A percentile compares a stretch with the other conserved stretches of the same genome.
phyloP scores from a whole-genome alignment of 106 monocot genomes.

The Dactylorhiza incarnata region DNA sequence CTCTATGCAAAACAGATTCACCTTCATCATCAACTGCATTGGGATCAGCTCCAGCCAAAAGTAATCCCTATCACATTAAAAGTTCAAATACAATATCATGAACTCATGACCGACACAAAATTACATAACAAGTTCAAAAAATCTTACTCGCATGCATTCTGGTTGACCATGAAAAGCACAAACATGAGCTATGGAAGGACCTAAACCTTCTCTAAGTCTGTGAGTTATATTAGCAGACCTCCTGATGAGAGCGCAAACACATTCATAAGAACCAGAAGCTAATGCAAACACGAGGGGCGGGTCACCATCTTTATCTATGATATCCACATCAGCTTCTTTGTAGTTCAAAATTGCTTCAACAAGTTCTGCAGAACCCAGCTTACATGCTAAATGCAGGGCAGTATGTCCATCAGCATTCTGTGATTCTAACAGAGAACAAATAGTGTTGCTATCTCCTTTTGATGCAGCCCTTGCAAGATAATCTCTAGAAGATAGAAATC shows the following conservation, averaged over 20 bases:
- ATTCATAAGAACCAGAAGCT: slow-evolving; percentile 71
- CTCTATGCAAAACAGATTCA: slow-evolving; percentile 89
- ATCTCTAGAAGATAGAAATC: slow-evolving; percentile 36
- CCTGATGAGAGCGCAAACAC: slow-evolving; percentile 67
- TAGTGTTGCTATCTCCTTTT: slow-evolving; percentile 35
- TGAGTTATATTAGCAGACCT: slow-evolving; percentile 69
- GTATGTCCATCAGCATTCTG: slow-evolving; percentile 87
- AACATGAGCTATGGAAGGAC: slow-evolving; percentile 80
- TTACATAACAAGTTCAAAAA: background rate
- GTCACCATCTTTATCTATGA: slow-evolving; percentile 84
- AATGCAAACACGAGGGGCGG: slow-evolving; percentile 94
- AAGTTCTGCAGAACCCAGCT: slow-evolving; percentile 70
- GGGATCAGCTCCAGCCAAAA: slow-evolving; percentile 90
- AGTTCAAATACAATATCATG: background rate
- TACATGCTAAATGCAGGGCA: slow-evolving; percentile 84
- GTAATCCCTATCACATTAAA: slow-evolving; percentile 52
- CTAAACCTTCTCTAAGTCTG: slow-evolving; percentile 49
- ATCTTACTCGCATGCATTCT: slow-evolving; percentile 88
- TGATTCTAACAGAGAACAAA: slow-evolving; percentile 76
- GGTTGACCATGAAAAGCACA: slow-evolving; percentile 96
- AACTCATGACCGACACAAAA: background rate
- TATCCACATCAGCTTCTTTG: slow-evolving; percentile 83
- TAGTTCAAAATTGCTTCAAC: slow-evolving; percentile 64
- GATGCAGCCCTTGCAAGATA: slow-evolving; percentile 63
- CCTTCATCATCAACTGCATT: slow-evolving; percentile 95